Percentiles rank a stretch among this genome's conserved stretches.
phyloP scores from a whole-genome alignment of 208 protist genomes.

The Leishmania turanica region DNA sequence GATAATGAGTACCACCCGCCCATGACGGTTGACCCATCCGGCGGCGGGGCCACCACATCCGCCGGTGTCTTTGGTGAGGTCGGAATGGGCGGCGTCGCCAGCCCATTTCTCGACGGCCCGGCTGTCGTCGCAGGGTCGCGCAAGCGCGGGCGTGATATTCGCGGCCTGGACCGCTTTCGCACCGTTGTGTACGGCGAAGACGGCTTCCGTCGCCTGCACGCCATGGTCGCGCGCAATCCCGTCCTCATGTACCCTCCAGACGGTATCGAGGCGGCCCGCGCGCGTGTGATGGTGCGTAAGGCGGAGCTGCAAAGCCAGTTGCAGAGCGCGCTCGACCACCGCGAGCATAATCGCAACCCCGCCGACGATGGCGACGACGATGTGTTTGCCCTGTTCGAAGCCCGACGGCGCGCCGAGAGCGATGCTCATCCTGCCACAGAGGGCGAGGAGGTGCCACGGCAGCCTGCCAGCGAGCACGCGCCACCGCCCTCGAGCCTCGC shows the following conservation, averaged over 20 bases:
- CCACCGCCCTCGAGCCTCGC: conserved; percentile 1
- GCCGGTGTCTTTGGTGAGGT: neutral
- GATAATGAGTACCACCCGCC: conserved; percentile 41
- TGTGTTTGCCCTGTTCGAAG: conserved; percentile 40
- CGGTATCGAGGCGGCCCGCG: conserved; percentile 57
- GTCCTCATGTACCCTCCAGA: conserved; percentile 84
- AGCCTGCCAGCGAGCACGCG: neutral
- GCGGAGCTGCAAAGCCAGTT: conserved; percentile 15
- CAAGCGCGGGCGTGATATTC: conserved; percentile 79
- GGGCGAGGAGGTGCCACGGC: neutral
- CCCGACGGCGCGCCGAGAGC: conserved; percentile 16
- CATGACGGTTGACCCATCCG: conserved; percentile 48
- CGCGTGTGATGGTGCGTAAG: conserved; percentile 14
- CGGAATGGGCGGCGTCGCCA: neutral
- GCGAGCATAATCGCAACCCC: neutral
- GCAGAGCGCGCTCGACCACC: neutral
- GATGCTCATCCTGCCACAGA: neutral
- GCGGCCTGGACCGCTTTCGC: conserved; percentile 66
- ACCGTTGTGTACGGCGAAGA: conserved; percentile 74
- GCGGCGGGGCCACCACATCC: conserved; percentile 13
- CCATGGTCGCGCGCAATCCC: conserved; percentile 72
- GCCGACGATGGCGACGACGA: conserved; percentile 8
- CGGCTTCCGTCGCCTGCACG: conserved; percentile 75
- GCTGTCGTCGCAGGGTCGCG: conserved; percentile 40
- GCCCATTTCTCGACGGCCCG: neutral